Percentiles rank a stretch among this genome's conserved stretches.
Evolutionary conservation across 78 protist species (phyloP).

Genomic region (Dictyostelium intermedium): DNA sequence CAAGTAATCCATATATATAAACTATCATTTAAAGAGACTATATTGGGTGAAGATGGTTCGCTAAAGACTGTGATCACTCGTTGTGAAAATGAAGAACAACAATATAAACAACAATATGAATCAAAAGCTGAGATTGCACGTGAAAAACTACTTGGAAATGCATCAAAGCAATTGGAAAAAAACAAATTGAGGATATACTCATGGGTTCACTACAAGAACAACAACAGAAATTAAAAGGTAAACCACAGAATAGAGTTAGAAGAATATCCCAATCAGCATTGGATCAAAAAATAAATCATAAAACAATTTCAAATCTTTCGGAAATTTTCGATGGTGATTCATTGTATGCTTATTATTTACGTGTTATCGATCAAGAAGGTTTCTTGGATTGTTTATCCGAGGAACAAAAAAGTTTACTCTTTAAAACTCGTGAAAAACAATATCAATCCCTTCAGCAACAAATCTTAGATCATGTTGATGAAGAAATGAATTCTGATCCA

Average conservation of each 20-base stretch:
- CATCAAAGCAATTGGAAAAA: neutral
- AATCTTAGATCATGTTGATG: neutral
- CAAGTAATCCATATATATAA: neutral
- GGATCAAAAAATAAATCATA: neutral
- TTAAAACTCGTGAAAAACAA: neutral
- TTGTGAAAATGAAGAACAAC: constrained; percentile 40
- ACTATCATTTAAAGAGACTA: neutral
- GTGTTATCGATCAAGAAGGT: constrained; percentile 16
- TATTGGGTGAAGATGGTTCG: neutral
- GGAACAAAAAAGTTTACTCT: constrained; percentile 26
- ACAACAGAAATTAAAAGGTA: neutral
- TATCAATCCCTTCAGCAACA: neutral
- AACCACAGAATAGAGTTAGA: neutral
- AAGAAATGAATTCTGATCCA: neutral
- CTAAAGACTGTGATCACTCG: constrained; percentile 10
- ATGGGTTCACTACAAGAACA: neutral
- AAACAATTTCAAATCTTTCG: neutral
- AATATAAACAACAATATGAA: neutral
- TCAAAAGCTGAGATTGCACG: neutral
- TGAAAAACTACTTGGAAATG: neutral
- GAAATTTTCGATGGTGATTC: neutral
- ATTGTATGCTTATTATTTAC: neutral
- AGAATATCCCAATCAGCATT: neutral
- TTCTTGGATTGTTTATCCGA: neutral
- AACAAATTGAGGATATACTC: neutral